Base-by-base conservation (phyloP, 805 yeast genomes). In the Yamadazyma akitaensis region DNA sequence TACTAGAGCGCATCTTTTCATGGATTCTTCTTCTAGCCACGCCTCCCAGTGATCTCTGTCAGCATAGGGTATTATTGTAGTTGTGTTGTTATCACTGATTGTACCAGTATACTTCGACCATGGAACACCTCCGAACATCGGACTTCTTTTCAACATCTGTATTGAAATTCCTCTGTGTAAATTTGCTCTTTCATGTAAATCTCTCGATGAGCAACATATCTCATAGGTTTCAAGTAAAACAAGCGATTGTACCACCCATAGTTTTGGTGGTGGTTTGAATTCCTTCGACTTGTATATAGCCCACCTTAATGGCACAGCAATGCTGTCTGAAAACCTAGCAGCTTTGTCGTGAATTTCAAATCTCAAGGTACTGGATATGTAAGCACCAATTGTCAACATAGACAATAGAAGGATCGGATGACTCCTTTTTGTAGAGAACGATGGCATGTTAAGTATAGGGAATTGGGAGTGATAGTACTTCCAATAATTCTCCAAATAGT, bases 171-270 rank as follows among this genome's bases (percentile, higher is more conserved):
- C 95, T 58, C 88, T 94, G 57, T 88, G 94, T 14, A 88, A 67
- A 60, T 84, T 88, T 0, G 88, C 84, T 37, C 96, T 63, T 61
- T 87, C 95, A 60, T 87, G 96, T 41, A 85, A 59, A 37, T 68
- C 69, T 52, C 96, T 65, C 24, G 78, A 74, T 0, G 88, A 72
- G 51, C 85, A 79, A 48, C 81, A 72, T 59, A 86, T 84, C 59
- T 87, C 96, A 59, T 79, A 84, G 56, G 80, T 77, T 57, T 88
- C 94, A 17, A 88, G 60, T 50, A 88, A 59, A 40, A 85, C 57
- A 50, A 88, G 67, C 49, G 86, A 72, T 62, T 88, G 96, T 37
- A 88, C 71, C 9, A 88, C 77, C 82, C 88, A 87, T 3, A 83
- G 68, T 48, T 73, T 72, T 0, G 89, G 83, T 1, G 95, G 94